Base-by-base conservation (phyloP, 2,329 filamentous ascomycete genomes). In the Apiospora pterosperma region DNA sequence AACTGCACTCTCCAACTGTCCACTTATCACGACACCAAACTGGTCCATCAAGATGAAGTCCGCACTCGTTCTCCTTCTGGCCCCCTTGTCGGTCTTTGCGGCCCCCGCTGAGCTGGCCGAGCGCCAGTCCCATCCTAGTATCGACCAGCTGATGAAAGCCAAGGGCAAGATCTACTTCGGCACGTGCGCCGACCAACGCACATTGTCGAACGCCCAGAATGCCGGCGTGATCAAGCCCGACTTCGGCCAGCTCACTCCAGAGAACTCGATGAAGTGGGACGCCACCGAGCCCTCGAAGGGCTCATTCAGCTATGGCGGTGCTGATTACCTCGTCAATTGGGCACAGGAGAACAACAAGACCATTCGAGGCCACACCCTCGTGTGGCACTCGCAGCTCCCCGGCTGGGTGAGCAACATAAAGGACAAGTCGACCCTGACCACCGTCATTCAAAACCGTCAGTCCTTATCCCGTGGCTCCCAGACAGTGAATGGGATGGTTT, bases 201-300 rank as follows among this genome's bases (percentile, higher is more conserved):
- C 78, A 12, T 81, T 91, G 4, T 78, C 73, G 38, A 73, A 78
- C 11, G 80, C 78, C 63, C 79, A 82, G 68, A 85, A 83, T 65
- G 81, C 81, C n/a, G 80, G 81, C 65, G 81, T 89, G 71, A 85
- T 91, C 74, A 81, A 83, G 67, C 78, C 80, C 62, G 79, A 89
- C 75, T 91, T 90, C 67, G 88, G 88, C 23, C 84, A 87, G 73
- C 79, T 91, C 25, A 90, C 88, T 0, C 83, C 85, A 1, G 89
- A 91, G 79, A 91, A 92, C 80, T 86, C 81, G 72, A 89, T 90
- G 84, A 91, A 91, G 77, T 91, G 88, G 88, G 86, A 90, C 69
- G 77, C 83, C 38, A 74, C 71, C 65, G 74, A 76, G 69, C 60
- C 71, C 31, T 71, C 67, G 34, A 78, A 80, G 66, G 82, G 81